Base-by-base conservation (phyloP, 2,329 filamentous ascomycete species). In the Botrytis squamosa region DNA sequence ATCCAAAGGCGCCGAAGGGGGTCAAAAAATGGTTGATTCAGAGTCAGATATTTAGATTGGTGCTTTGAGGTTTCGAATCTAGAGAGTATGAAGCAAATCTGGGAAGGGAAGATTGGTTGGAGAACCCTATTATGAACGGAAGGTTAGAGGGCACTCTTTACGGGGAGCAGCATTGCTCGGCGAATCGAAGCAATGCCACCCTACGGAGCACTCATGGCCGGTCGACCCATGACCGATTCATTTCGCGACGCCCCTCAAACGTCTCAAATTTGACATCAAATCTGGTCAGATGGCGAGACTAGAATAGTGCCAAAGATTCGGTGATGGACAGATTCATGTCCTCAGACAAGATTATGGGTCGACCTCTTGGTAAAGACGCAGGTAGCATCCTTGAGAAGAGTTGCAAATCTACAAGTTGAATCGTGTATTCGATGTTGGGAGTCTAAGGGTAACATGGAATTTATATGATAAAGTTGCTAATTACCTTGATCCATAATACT, bases 41-140 rank as follows among this genome's bases (percentile, higher is more conserved):
- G 80, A 92, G 89, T 75, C 92, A 94, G 82, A 93, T 91, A 79
- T 93, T 93, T 79, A 86, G 92, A 73, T 76, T 86, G 38, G 72
- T 80, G 20, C 59, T 80, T 63, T 79, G 64, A 79, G 44, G 14
- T 36, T n/a, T 38, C 4, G 49, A n/a, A 14, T 10, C 46, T 8
- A 7, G 25, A 16, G 10, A 25, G 1, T 16, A 16, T 18, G 25
- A 38, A 57, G 14, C 1, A 29, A 42, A 57, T 16, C 18, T 25
- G 16, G 38, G 38, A 40, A 40, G 10, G 38, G 22, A 55, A 57
- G 7, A 42, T 33, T 33, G 25, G n/a, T 7, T 6, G 7, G 4
- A 25, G 66, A 33, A 20, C 14, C n/a, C 14, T 33, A 18, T 29
- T 29, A 14, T 18, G 14, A 8, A 29, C n/a, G 18, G 7, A 6